phyloP scores from a whole-genome alignment of 805 yeast genomes.

The Metschnikowia lachancei region DNA sequence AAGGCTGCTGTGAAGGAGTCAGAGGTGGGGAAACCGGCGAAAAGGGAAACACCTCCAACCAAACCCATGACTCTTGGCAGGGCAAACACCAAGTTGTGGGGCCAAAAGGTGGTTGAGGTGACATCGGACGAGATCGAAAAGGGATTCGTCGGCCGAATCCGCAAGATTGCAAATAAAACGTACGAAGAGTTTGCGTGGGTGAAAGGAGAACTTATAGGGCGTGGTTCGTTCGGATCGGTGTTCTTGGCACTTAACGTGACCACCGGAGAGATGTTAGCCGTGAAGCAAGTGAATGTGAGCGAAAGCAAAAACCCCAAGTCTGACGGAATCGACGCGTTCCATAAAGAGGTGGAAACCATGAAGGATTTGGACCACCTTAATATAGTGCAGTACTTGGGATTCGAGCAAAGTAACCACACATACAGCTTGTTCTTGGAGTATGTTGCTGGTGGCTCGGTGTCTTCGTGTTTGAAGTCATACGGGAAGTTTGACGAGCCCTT shows the following conservation, averaged over 20 bases:
- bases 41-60: conserved; percentile 1
- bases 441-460: conserved; percentile 97
- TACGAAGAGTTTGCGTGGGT: conserved; percentile 94
- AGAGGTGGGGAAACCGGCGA: not conserved
- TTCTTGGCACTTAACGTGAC: conserved; percentile 89
- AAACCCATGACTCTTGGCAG: conserved; percentile 48
- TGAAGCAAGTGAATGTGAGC: conserved; percentile 78
- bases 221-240: conserved; percentile 95
- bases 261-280: conserved; percentile 98
- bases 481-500: conserved; percentile 83
- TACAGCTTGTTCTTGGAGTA: conserved; percentile 90
- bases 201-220: conserved; percentile 93
- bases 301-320: conserved; percentile 28
- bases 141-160: conserved; percentile 63
- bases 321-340: conserved; percentile 76
- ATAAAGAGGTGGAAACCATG: conserved; percentile 88
- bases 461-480: conserved; percentile 73
- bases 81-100: conserved; percentile 94
- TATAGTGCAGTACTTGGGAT: conserved; percentile 94
- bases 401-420: conserved; percentile 69
- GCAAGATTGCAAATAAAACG: conserved; percentile 59
- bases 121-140: conserved; percentile 65
- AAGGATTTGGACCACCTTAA: conserved; percentile 91
- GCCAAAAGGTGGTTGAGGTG: conserved; percentile 86
- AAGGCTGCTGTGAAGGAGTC: conserved; percentile 14